Evolutionary conservation across 148 eudicot species (phyloP), one percentile per base, ranked within the genome.

Genomic region (Suaeda aralocaspica): DNA sequence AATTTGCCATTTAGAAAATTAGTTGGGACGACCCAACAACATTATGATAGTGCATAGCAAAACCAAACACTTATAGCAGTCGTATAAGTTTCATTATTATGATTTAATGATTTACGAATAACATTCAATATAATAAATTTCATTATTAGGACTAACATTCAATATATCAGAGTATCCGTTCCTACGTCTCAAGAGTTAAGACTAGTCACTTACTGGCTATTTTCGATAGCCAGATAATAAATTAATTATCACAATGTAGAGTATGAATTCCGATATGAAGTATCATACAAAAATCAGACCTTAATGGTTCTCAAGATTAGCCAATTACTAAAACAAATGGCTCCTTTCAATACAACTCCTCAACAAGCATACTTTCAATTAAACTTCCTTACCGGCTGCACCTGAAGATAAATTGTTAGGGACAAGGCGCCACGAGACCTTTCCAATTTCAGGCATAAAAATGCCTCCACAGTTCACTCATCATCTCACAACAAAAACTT

Each of bases 311-410:
- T 52, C 46, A 56, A 36, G 41, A 53, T 7, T 13, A 5, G 29
- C 63, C 64, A 33, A 25, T 28, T 25, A 36, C 41, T 36, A 56
- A 24, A 39, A 55, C 21, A 30, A n/a, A 18, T 30, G 39, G 56
- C 70, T 49, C 50, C 22, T 11, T 26, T 30, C 53, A 66, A 66
- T 45, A 66, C 56, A 64, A n/a, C n/a, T n/a, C n/a, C n/a, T n/a
- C n/a, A n/a, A 64, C 39, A 26, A 45, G 30, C 24, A 42, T 29
- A 29, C 34, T 48, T 66, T 22, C 14, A 28, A 24, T 15, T 44
- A 50, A 34, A 31, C 51, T 21, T 33, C 59, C 31, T 33, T 9
- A 25, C 45, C 31, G 39, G 45, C 46, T 34, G 36, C 58, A 55
- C 46, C 72, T 22, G 19, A 52, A 53, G 21, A 61, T 13, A 33